Evolutionary conservation across 164 flowering plant genomes (phyloP).

Genomic region (Stephania yunnanensis): DNA sequence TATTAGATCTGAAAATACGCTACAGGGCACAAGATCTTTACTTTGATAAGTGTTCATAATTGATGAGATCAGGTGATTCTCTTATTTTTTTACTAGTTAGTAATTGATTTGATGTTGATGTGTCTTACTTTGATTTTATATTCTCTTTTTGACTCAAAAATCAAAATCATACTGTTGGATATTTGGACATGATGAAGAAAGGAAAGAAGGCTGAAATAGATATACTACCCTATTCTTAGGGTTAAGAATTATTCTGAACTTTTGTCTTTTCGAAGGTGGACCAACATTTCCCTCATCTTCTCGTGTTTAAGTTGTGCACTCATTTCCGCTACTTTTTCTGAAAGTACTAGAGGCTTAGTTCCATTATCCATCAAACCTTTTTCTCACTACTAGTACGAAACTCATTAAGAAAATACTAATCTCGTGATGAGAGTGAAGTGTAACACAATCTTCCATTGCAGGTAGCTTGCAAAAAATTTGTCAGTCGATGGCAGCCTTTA

Average conservation of each 20-base stretch:
- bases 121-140: not conserved
- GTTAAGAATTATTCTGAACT: conserved; percentile 1
- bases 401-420: not conserved
- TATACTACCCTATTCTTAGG: not conserved
- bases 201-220: not conserved
- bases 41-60: not conserved
- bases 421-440: not conserved
- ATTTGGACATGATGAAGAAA: not conserved
- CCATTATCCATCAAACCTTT: not conserved
- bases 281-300: conserved; percentile 4
- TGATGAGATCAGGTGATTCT: not conserved
- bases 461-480: not conserved
- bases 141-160: conserved; percentile 2
- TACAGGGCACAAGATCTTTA: not conserved
- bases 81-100: not conserved
- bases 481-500: not conserved
- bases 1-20: not conserved
- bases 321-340: not conserved
- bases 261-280: conserved; percentile 2
- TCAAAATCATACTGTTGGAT: not conserved
- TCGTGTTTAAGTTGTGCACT: not conserved
- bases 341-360: not conserved
- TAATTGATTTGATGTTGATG: conserved; percentile 1
- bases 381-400: not conserved
- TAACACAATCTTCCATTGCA: not conserved